Percentiles rank a stretch among this genome's conserved stretches.
Evolutionary conservation across 192 early-diverging fungal species (phyloP).

Genomic region (Paraglomus brasilianum): DNA sequence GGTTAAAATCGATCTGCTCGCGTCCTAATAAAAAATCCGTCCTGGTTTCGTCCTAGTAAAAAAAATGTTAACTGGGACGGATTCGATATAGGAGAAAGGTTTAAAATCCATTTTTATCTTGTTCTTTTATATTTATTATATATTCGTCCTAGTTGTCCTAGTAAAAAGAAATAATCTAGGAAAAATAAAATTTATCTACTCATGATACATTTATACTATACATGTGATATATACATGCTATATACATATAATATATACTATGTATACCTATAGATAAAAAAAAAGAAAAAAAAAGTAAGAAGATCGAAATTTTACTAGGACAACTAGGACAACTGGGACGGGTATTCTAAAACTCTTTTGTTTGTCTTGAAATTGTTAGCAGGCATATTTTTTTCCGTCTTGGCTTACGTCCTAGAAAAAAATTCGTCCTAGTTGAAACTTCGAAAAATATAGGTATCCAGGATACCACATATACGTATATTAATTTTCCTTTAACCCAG

Average conservation of each 20-base stretch:
- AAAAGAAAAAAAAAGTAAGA: conserved; percentile 27
- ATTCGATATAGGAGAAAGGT: conserved; percentile 29
- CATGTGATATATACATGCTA: conserved; percentile 8
- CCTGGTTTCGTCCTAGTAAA: conserved; percentile 26
- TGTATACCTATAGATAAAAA: conserved; percentile 31
- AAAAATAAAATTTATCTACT: conserved; percentile 30
- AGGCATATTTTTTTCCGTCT: conserved; percentile 26
- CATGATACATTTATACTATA: conserved; percentile 30
- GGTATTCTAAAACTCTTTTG: conserved; percentile 25
- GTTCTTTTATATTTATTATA: conserved; percentile 32
- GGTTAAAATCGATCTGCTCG: conserved; percentile 27
- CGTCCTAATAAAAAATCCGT: conserved; percentile 28
- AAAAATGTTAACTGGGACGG: conserved; percentile 20
- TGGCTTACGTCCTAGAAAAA: conserved; percentile 18
- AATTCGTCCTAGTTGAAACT: conserved; percentile 22
- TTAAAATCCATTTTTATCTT: conserved; percentile 29
- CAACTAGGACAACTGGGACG: conserved; percentile 21
- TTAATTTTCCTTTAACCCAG: no score
- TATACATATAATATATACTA: conserved; percentile 32
- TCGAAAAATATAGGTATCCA: conserved; percentile 1
- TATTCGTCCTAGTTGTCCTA: conserved; percentile 25
- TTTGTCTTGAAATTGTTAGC: conserved; percentile 17
- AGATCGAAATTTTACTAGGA: conserved; percentile 26
- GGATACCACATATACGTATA: no score
- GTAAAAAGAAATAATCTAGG: conserved; percentile 24